Evolutionary conservation across 768 basidiomycete genomes (phyloP), one percentile per base, ranked within the genome.

Genomic region (Cystobasidium ongulense): DNA sequence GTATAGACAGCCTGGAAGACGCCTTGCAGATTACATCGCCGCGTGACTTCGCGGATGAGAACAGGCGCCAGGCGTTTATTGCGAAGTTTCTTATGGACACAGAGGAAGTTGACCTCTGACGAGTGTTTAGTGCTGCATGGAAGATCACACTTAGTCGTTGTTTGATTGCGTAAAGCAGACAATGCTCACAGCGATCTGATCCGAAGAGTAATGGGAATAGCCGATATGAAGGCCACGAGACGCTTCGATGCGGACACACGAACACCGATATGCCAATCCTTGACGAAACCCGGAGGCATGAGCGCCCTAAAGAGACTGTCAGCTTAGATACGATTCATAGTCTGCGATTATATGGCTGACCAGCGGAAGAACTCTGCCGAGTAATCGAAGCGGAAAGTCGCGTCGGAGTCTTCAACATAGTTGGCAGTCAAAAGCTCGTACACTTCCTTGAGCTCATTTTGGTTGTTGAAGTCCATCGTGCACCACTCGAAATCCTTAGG

Each of bases 1-100:
- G 96, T 99, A 81, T 98, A 98, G 63, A 99, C 90, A 8, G 96
- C 96, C 81, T 99, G 96, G 84, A 96, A 97, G 65, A 96, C 85
- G 36, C 91, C 91, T 75, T 87, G 86, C 41, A 98, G 85, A 80
- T 98, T 87, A 65, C 90, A 90, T 79, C 91, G 91, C 25, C 96
- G 86, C 0, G 96, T 98, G 29, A 98, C 89, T 80, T 99, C 96
- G 80, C 96, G 96, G 83, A 99, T 98, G 63, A 99, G 85, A 15
- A 98, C 91, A 0, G 96, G 96, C 0, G 96, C 89, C 27, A 98
- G 84, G 46, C 96, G 89, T 81, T 97, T 97, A 0, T 92, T 90
- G 21, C 96, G 89, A 39, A 98, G 83, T 81, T 96, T 97, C 84
- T 99, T 99, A 85, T 96, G 94, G 0, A 97, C 88, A 78, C 92